phyloP scores from a whole-genome alignment of 1,284 basidiomycete species.

The Vanrija humicola region DNA sequence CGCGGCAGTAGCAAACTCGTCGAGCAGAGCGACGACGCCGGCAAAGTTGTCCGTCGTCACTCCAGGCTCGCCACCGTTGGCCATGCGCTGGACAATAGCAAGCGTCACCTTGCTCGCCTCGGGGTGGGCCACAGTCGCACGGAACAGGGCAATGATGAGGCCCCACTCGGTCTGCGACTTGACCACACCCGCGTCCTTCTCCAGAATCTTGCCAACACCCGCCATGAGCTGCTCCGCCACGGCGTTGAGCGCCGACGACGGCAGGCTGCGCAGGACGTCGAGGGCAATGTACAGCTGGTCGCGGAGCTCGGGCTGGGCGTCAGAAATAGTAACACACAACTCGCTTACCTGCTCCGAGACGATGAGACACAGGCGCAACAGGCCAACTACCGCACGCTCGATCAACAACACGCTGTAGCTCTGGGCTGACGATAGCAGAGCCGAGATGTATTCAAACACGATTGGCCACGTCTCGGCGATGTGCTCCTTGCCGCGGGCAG shows the following conservation, averaged over 20 bases:
- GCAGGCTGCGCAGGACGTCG: conserved; percentile 78
- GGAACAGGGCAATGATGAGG: conserved; percentile 81
- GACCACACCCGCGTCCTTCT: conserved; percentile 68
- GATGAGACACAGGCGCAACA: conserved; percentile 73
- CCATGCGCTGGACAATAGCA: conserved; percentile 64
- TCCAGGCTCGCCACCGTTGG: conserved; percentile 51
- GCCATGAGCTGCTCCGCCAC: conserved; percentile 87
- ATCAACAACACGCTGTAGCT: conserved; percentile 86
- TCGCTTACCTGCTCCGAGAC: conserved; percentile 55
- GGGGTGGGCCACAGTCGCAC: conserved; percentile 78
- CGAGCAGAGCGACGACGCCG: conserved; percentile 74
- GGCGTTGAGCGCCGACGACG: conserved; percentile 69
- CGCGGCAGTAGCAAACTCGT: conserved; percentile 79
- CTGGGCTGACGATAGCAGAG: conserved; percentile 68
- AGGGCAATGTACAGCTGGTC: conserved; percentile 93
- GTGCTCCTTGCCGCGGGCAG: conserved; percentile 67
- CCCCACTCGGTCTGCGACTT: conserved; percentile 94
- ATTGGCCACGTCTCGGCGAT: conserved; percentile 89
- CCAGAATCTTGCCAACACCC: conserved; percentile 73
- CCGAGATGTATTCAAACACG: conserved; percentile 84
- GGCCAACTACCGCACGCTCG: conserved; percentile 90
- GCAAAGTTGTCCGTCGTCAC: conserved; percentile 75
- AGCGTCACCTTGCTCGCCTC: conserved; percentile 83
- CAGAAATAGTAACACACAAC: neutral
- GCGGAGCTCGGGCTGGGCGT: conserved; percentile 61